These are phyloP conservation scores for Cinnamomum micranthum DNA, from an alignment of 164 flowering plant genomes.

Conservation along the genomic window DNA sequence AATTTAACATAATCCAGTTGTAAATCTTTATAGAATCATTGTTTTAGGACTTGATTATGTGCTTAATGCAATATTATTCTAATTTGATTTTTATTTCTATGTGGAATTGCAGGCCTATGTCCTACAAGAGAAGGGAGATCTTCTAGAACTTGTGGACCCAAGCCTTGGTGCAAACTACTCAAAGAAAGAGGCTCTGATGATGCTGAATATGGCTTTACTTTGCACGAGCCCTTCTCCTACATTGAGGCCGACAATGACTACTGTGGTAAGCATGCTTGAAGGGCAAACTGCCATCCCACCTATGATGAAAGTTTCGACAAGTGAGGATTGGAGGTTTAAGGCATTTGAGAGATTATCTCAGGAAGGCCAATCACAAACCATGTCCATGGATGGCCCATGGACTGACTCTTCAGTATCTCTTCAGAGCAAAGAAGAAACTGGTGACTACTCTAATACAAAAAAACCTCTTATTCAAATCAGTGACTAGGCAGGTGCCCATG, in stretches of 20 bases:
- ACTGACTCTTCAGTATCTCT: conserved; percentile 33
- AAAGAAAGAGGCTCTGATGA: conserved; percentile 18
- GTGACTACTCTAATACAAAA: neutral
- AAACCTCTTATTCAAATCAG: neutral
- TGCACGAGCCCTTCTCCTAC: conserved; percentile 28
- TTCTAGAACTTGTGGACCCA: conserved; percentile 19
- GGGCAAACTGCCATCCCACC: conserved; percentile 19
- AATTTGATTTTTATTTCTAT: neutral
- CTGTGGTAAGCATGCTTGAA: conserved; percentile 26
- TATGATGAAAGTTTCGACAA: conserved; percentile 3
- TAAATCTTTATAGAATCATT: neutral
- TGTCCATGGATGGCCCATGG: conserved; percentile 43
- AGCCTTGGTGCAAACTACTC: conserved; percentile 12
- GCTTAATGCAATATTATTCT: neutral
- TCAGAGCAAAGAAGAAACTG: conserved; percentile 16
- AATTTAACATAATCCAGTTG: neutral
- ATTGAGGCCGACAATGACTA: conserved; percentile 24
- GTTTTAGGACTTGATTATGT: neutral
- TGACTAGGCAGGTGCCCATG: conserved; percentile 32
- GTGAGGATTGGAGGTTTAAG: conserved; percentile 32
- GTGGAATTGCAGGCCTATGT: conserved; percentile 19
- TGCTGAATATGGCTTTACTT: conserved; percentile 21
- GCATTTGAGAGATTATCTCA: conserved; percentile 30
- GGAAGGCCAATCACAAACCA: conserved; percentile 23
- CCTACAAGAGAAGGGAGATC: conserved; percentile 18